Percentiles rank a stretch among this genome's conserved stretches.
phyloP scores from a whole-genome alignment of 2,329 filamentous ascomycete species.

The Orbilia javanica region DNA sequence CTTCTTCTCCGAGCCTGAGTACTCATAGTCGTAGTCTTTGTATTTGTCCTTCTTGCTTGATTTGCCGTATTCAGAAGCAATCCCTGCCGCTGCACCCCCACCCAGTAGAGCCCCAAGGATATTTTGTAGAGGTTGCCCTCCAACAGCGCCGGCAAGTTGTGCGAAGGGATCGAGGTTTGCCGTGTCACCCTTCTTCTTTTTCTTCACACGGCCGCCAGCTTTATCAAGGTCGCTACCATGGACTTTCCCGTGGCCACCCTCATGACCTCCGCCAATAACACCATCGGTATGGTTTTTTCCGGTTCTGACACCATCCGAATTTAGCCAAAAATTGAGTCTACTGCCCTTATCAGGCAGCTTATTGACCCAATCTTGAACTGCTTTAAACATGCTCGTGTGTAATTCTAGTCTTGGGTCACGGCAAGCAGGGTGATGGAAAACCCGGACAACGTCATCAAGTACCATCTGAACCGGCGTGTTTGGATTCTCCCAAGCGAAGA shows the following conservation, averaged over 20 bases:
- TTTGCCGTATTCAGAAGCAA: slow-evolving; percentile 40
- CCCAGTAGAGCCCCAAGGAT: slow-evolving; percentile 59
- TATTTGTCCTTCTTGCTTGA: slow-evolving; percentile 48
- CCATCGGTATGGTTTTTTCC: slow-evolving; percentile 79
- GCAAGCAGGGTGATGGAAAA: slow-evolving; percentile 78
- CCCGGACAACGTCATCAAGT: slow-evolving; percentile 72
- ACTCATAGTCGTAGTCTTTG: slow-evolving; percentile 46
- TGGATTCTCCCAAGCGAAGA: slow-evolving; percentile 78
- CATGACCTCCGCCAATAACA: slow-evolving; percentile 60
- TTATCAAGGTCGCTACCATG: slow-evolving; percentile 60
- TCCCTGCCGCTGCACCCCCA: slow-evolving; percentile 44
- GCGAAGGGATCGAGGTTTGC: slow-evolving; percentile 57
- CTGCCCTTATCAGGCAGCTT: slow-evolving; percentile 75
- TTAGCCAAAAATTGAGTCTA: slow-evolving; percentile 80
- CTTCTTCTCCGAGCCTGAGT: slow-evolving; percentile 42
- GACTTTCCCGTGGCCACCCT: slow-evolving; percentile 61
- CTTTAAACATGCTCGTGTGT: slow-evolving; percentile 76
- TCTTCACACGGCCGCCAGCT: slow-evolving; percentile 59
- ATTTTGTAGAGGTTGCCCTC: slow-evolving; percentile 58
- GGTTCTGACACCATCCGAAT: slow-evolving; percentile 82
- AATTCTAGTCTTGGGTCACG: slow-evolving; percentile 74
- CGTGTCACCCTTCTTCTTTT: slow-evolving; percentile 60
- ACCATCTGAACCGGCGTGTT: slow-evolving; percentile 74
- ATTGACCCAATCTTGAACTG: slow-evolving; percentile 77
- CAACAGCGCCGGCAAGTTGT: slow-evolving; percentile 57